Base-by-base conservation (phyloP, 371 early-diverging fungal species). In the Syncephalastrum contaminatum region DNA sequence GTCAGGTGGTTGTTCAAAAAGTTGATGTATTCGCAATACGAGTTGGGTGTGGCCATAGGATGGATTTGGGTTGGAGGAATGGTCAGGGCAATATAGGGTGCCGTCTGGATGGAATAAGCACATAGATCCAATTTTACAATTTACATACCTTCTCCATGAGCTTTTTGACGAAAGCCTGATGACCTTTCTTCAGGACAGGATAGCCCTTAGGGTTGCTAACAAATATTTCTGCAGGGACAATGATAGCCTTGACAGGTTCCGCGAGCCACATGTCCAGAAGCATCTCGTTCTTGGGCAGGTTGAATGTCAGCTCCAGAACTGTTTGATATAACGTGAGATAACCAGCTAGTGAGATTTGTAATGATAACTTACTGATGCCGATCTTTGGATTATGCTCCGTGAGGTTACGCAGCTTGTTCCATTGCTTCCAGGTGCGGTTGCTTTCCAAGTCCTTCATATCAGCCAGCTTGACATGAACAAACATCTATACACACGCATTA, bases 111-210 rank as follows among this genome's bases (percentile, higher is more conserved):
- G 13, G 14, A 12, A 20, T 4, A 20, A 16, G 13, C 27, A 18
- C 20, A 13, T 27, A 19, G 4, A 6, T 56, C 20, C 36, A 13
- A 25, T 2, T 2, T 15, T 51, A 6, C 6, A 13, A 30, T 8
- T 30, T 27, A 46, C 45, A 40, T 63, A 75, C 71, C 55, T 78
- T 69, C 21, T 60, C 72, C 77, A 93, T 81, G 45, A 93, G 63
- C 41, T 67, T 67, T 19, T 78, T 72, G 27, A 93, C 62, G 39
- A 89, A 83, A 0, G 60, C 45, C 69, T 96, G 97, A 56, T 92
- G 90, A 2, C 67, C 59, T 53, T 92, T 91, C 39, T 82, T 73
- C 36, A 97, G 74, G 18, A 95, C 97, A 0, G 97, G 97, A 59
- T 82, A 94, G 0, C 94, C 93, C 56, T 88, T 89, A 41, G 73